Evolutionary conservation across 768 basidiomycete species (phyloP).

Genomic region (Psilocybe cubensis): DNA sequence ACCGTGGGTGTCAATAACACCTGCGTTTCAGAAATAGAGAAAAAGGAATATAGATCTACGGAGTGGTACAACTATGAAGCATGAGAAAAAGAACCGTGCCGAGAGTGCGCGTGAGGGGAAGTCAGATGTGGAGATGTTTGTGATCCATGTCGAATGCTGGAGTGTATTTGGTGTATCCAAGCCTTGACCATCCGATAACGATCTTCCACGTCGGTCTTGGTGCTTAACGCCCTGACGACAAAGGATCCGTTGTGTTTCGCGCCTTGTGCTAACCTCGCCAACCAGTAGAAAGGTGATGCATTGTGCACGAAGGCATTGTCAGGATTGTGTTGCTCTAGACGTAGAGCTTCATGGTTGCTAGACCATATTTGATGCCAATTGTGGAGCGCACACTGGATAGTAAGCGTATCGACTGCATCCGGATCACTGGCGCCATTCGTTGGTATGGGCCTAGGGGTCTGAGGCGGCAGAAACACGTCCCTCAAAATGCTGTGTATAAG

Average conservation of each 20-base stretch:
- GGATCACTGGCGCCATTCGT: constrained; percentile 1
- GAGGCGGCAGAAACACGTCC: constrained; percentile 35
- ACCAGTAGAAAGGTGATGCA: constrained; percentile 65
- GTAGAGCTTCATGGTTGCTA: constrained; percentile 36
- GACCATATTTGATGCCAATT: constrained; percentile 65
- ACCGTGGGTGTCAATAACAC: background rate
- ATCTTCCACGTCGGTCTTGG: constrained; percentile 30
- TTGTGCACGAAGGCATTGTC: constrained; percentile 44
- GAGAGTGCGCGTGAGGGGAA: constrained; percentile 9
- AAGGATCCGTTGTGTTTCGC: constrained; percentile 52
- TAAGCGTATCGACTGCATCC: constrained; percentile 21
- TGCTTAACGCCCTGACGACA: constrained; percentile 18
- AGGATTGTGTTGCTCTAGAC: constrained; percentile 26
- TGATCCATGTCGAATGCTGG: constrained; percentile 46
- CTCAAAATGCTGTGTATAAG: constrained; percentile 50
- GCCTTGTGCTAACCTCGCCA: constrained; percentile 56
- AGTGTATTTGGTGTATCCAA: constrained; percentile 53
- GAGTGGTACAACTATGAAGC: constrained; percentile 7
- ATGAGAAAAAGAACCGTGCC: constrained; percentile 17
- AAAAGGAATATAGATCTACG: constrained; percentile 1
- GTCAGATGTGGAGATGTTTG: constrained; percentile 38
- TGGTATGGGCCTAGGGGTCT: background rate
- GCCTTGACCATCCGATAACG: constrained; percentile 51
- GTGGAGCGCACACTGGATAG: constrained; percentile 55
- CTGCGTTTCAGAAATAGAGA: background rate